Conservation (phyloP, 164 flowering plant species). For the Piper longum region DNA sequence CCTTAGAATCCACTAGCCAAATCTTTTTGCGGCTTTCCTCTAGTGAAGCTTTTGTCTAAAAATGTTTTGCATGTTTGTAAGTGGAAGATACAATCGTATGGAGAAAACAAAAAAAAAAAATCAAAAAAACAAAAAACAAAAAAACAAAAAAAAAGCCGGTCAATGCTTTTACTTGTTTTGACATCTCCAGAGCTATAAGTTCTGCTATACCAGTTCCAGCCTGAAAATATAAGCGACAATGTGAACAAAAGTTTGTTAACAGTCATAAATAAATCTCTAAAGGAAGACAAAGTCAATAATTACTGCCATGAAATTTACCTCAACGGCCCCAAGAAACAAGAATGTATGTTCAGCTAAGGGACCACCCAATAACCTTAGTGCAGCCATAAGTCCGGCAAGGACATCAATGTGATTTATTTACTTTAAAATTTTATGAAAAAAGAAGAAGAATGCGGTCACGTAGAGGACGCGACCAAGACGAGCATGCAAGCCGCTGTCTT, state of each 20-base stretch:
- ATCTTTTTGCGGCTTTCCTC: constrained; percentile 77
- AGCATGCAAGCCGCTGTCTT: too few species aligned
- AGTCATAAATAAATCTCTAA: background rate
- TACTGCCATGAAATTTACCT: constrained; percentile 21
- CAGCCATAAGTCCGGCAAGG: constrained; percentile 73
- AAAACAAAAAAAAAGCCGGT: background rate
- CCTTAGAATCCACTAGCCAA: constrained; percentile 97
- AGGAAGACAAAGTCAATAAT: background rate
- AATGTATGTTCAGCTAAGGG: constrained; percentile 66
- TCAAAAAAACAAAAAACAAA: background rate
- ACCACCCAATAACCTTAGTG: constrained; percentile 52
- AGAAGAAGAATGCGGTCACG: too few species aligned
- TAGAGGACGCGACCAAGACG: too few species aligned
- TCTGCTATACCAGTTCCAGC: constrained; percentile 97
- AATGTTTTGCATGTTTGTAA: background rate
- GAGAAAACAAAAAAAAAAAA: background rate
- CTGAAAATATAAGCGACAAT: constrained; percentile 23
- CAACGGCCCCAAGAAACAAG: constrained; percentile 93
- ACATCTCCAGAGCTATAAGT: constrained; percentile 80
- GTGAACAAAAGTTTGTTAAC: background rate
- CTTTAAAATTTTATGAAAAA: too few species aligned
- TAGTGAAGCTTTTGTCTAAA: constrained; percentile 60
- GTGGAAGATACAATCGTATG: too few species aligned
- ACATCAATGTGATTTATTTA: too few species aligned
- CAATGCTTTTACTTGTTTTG: constrained; percentile 43